Conservation (phyloP, 2,329 filamentous ascomycete genomes). For the Epichloe bromicola region DNA sequence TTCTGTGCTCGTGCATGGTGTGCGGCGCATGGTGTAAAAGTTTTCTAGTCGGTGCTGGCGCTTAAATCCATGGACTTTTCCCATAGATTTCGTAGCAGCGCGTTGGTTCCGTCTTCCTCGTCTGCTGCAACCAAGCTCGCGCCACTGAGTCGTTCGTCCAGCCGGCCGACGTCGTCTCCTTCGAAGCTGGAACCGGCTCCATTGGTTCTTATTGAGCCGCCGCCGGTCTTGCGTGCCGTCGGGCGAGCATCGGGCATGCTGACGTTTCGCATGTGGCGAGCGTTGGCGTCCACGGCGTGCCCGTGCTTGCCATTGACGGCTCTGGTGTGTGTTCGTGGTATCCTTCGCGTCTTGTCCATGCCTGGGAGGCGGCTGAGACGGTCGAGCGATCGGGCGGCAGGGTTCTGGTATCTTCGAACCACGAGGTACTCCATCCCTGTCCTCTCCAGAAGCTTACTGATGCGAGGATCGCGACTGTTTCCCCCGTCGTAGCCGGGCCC, state of each 20-base stretch:
- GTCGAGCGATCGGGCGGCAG: constrained; percentile 48
- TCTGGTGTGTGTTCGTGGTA: constrained; percentile 28
- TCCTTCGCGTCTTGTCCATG: constrained; percentile 35
- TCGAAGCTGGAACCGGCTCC: constrained; percentile 32
- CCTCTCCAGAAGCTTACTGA: constrained; percentile 52
- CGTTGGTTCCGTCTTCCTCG: constrained; percentile 36
- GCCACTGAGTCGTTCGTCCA: constrained; percentile 34
- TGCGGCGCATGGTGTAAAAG: too few relatives aligned
- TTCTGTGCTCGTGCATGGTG: not conserved
- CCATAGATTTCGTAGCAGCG: constrained; percentile 46
- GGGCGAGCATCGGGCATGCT: constrained; percentile 24
- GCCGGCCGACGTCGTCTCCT: constrained; percentile 28
- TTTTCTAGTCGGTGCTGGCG: constrained; percentile 27
- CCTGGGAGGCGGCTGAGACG: constrained; percentile 34
- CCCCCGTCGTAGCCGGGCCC: constrained; percentile 40
- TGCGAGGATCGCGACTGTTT: constrained; percentile 43
- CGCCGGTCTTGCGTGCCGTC: constrained; percentile 18
- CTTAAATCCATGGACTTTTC: constrained; percentile 47
- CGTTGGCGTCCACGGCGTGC: constrained; percentile 12
- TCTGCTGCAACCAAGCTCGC: constrained; percentile 35
- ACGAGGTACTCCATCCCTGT: constrained; percentile 64
- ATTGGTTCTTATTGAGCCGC: constrained; percentile 24
- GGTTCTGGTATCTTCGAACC: constrained; percentile 58
- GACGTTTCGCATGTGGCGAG: constrained; percentile 25
- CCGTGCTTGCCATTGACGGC: constrained; percentile 25